These are phyloP conservation scores for Excoecaria agallocha DNA, from an alignment of 345 rosid genomes.

Conservation along the genomic window DNA sequence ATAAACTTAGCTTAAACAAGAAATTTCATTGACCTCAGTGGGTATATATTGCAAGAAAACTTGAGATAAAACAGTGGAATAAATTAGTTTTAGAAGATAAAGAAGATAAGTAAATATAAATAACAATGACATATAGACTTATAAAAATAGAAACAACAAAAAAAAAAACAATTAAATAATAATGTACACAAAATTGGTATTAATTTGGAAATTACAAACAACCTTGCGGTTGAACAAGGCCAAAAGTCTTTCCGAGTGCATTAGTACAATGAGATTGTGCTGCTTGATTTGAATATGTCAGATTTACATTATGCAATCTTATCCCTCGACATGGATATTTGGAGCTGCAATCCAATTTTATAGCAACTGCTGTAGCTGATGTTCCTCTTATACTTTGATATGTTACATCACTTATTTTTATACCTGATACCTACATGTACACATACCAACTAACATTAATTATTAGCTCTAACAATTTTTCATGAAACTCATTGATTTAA, in stretches of 20 bases:
- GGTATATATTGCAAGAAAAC: no score
- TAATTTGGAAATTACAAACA: no score
- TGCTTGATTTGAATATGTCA: constrained; percentile 23
- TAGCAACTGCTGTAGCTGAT: constrained; percentile 34
- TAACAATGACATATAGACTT: no score
- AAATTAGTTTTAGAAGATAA: no score
- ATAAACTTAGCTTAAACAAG: no score
- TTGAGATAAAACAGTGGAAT: no score
- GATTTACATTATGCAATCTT: not conserved
- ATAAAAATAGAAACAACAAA: no score
- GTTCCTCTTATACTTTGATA: constrained; percentile 12
- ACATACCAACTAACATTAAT: not conserved
- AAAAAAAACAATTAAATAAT: no score
- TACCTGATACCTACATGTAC: not conserved
- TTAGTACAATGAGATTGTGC: constrained; percentile 36
- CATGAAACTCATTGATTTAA: not conserved
- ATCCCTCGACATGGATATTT: constrained; percentile 33
- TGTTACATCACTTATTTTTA: not conserved
- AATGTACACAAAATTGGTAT: no score
- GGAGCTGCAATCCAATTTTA: constrained; percentile 41
- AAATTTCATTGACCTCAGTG: no score
- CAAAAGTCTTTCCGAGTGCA: constrained; percentile 23
- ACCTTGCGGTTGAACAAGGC: no score
- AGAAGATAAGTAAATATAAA: no score
- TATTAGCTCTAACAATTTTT: not conserved